Evolutionary conservation across 202 grass and related monocot genomes (phyloP).

Genomic region (Panicum hallii): DNA sequence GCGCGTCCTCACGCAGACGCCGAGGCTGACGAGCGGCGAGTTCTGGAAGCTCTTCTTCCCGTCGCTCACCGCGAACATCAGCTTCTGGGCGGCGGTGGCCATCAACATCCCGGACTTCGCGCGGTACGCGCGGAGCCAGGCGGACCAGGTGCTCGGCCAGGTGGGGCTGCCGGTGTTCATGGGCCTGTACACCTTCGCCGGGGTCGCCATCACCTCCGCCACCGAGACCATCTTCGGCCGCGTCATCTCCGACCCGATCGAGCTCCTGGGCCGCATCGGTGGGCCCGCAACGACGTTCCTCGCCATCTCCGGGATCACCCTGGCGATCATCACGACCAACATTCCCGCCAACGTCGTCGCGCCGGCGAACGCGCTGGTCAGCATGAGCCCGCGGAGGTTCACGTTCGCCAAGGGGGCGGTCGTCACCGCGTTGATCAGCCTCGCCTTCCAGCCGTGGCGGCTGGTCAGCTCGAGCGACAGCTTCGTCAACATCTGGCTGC

Average conservation of each 20-base stretch:
- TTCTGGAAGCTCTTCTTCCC: conserved; percentile 95
- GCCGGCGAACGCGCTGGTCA: conserved; percentile 68
- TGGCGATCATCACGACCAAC: no score
- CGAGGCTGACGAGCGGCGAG: conserved; percentile 57
- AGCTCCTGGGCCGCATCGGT: conserved; percentile 77
- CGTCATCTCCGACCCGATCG: conserved; percentile 86
- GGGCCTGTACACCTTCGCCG: conserved; percentile 90
- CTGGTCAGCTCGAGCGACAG: conserved; percentile 92
- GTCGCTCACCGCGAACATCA: conserved; percentile 88
- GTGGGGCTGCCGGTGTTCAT: conserved; percentile 90
- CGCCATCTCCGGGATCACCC: conserved; percentile 84
- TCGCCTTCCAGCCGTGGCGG: conserved; percentile 91
- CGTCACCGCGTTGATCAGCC: conserved; percentile 73
- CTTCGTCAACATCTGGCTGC: conserved; percentile 92
- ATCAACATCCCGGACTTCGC: conserved; percentile 96
- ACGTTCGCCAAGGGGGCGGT: conserved; percentile 78
- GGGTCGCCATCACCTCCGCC: conserved; percentile 81
- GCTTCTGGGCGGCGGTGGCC: conserved; percentile 96
- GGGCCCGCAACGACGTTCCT: conserved; percentile 70
- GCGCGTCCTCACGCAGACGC: conserved; percentile 63
- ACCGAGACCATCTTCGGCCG: conserved; percentile 89
- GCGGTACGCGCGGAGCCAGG: conserved; percentile 78
- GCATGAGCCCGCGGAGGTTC: conserved; percentile 76
- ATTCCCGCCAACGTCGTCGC: no score
- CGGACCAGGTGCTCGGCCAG: conserved; percentile 87